Percentiles rank a stretch among this genome's conserved stretches.
Conservation (phyloP, 164 flowering plant species). For the Aristolochia californica region DNA sequence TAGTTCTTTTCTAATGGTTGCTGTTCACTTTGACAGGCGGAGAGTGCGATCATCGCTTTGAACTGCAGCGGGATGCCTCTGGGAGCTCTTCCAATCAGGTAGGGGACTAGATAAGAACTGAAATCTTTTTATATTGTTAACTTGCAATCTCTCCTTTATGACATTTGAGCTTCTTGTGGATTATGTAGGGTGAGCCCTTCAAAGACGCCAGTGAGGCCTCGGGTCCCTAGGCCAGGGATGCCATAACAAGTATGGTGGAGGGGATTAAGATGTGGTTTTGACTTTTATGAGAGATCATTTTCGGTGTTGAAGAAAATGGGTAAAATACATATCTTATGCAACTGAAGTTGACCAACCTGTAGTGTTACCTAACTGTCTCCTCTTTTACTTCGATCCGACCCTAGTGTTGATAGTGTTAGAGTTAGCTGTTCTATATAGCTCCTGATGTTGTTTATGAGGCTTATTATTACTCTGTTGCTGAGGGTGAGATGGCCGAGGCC, state of each 20-base stretch:
- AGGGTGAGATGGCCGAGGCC: too few species aligned
- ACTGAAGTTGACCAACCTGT: constrained; percentile 3
- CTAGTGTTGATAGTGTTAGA: background rate
- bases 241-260: constrained; percentile 7
- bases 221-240: constrained; percentile 41
- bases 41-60: constrained; percentile 86
- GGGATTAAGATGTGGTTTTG: constrained; percentile 3
- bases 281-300: constrained; percentile 4
- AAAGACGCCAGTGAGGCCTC: constrained; percentile 94
- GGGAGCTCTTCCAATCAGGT: constrained; percentile 86
- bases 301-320: constrained; percentile 14
- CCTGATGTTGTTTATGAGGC: background rate
- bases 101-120: background rate
- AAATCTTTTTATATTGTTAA: background rate
- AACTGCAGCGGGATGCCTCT: constrained; percentile 72
- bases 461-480: background rate
- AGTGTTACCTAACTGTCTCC: background rate
- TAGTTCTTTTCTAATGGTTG: background rate
- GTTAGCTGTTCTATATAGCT: background rate
- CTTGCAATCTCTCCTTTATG: background rate
- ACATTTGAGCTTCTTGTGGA: background rate
- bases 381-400: constrained; percentile 1
- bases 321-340: constrained; percentile 6
- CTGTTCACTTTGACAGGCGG: constrained; percentile 46
- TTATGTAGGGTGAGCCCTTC: constrained; percentile 89